Percentiles rank a stretch among this genome's conserved stretches.
These are phyloP conservation scores for Clavispora santaluciae DNA, from an alignment of 805 yeast genomes.

Conservation along the genomic window DNA sequence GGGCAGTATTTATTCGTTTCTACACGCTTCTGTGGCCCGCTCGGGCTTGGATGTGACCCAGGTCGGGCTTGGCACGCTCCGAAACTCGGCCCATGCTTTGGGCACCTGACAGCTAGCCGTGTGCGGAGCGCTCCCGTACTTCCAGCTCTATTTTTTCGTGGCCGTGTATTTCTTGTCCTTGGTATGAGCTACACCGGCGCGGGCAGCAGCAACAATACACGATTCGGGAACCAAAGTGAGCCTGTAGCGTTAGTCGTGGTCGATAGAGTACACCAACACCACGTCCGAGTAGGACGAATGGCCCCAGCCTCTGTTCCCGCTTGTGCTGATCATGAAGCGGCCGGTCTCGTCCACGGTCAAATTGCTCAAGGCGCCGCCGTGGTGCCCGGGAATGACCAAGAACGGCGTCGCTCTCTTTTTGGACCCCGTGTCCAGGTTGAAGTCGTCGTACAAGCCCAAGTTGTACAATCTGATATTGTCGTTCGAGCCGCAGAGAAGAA, in stretches of 20 bases:
- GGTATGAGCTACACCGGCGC: background rate
- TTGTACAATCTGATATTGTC: constrained; percentile 90
- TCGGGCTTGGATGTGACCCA: constrained; percentile 21
- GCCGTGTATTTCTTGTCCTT: background rate
- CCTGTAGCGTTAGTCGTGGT: constrained; percentile 28
- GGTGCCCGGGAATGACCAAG: constrained; percentile 91
- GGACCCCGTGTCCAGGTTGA: constrained; percentile 23
- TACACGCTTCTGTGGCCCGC: constrained; percentile 17
- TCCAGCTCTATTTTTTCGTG: background rate
- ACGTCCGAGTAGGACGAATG: constrained; percentile 75
- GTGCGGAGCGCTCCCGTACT: background rate
- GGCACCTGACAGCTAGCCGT: constrained; percentile 2
- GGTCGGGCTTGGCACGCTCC: constrained; percentile 32
- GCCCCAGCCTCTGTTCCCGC: constrained; percentile 94
- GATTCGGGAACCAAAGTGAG: background rate
- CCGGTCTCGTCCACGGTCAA: constrained; percentile 83
- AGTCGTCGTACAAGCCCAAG: constrained; percentile 41
- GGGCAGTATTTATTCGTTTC: constrained; percentile 9
- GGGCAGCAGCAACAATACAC: background rate
- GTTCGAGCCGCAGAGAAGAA: constrained; percentile 79
- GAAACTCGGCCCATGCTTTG: constrained; percentile 25
- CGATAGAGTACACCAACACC: constrained; percentile 78
- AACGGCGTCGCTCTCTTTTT: constrained; percentile 61
- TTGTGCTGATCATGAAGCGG: constrained; percentile 80
- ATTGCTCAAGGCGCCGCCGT: constrained; percentile 81